Evolutionary conservation across 805 yeast species (phyloP).

Genomic region (Sporopachydermia lactativora): DNA sequence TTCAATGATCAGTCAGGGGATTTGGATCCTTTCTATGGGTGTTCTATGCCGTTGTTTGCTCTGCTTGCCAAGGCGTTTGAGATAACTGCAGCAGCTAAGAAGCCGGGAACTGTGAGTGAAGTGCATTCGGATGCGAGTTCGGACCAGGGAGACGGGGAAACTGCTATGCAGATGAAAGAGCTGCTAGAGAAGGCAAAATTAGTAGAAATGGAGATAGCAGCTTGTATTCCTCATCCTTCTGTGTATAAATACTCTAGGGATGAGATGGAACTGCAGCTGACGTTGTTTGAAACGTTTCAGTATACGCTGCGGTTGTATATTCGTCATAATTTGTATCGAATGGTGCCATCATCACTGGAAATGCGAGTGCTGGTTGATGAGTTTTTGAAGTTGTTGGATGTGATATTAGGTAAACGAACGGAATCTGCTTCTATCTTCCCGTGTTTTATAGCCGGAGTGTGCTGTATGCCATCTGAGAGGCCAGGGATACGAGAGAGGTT

Average conservation of each 20-base stretch:
- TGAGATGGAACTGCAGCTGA: conserved; percentile 1
- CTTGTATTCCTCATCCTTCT: neutral
- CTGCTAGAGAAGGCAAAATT: neutral
- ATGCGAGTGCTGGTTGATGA: neutral
- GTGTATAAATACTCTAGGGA: neutral
- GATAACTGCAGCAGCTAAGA: neutral
- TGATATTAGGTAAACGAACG: neutral
- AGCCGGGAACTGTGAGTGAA: neutral
- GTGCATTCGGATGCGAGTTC: neutral
- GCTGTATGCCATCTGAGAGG: neutral
- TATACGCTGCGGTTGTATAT: neutral
- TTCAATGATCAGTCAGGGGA: neutral
- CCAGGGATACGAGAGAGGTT: neutral
- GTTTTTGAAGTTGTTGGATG: neutral
- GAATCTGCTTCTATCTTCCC: conserved; percentile 1
- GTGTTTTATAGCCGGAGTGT: neutral
- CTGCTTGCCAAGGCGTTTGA: neutral
- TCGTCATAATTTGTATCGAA: neutral
- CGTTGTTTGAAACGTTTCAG: conserved; percentile 1
- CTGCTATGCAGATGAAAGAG: neutral
- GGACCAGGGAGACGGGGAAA: too few species aligned
- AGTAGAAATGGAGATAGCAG: neutral
- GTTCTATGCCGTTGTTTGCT: conserved; percentile 1
- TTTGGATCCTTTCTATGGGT: conserved; percentile 1
- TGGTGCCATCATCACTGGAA: neutral